Base-by-base conservation (phyloP, 1,284 basidiomycete species). In the Quambalaria eucalypti region DNA sequence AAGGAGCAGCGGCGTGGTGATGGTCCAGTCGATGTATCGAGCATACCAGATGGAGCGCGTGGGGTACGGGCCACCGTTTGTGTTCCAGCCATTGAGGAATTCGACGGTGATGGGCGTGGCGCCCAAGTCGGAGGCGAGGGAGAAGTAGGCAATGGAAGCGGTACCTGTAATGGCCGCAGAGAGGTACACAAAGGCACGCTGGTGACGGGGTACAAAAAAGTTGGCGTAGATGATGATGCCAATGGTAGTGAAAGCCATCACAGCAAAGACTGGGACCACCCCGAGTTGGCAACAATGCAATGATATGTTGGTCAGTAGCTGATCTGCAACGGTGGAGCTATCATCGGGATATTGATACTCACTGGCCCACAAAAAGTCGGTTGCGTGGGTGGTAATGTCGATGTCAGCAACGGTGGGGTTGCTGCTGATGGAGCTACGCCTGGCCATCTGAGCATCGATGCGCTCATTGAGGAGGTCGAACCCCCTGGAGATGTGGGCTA, bases 41-140 rank as follows among this genome's bases (percentile, higher is more conserved):
- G 53, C 68, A 44, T 79, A 83, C 82, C 80, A 85, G 55, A 85
- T 78, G 57, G 81, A 79, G 39, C 83, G 80, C 7, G 78, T 80
- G n/a, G 64, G 61, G 26, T 52, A 59, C 8, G 16, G 16, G 28
- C 62, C 62, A 55, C 60, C 56, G 6, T 19, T 12, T 12, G 12
- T 6, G n/a, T 51, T 26, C 16, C 48, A 42, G 51, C 62, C 64
- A 57, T 79, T 73, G 39, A 67, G 59, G 68, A 81, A 84, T 67
- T 83, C 81, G 54, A 80, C 79, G 2, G 48, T 54, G 58, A 83
- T 70, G 38, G 81, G 77, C 2, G 82, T 80, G 48, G 76, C 77
- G 28, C 84, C 84, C 51, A 84, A 78, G 70, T 84, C 78, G 10
- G 82, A 82, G 0, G 84, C 84, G 80, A 84, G 81, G 19, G 79